Conservation (phyloP, 257 asterid species). For the Buddleja alternifolia region DNA sequence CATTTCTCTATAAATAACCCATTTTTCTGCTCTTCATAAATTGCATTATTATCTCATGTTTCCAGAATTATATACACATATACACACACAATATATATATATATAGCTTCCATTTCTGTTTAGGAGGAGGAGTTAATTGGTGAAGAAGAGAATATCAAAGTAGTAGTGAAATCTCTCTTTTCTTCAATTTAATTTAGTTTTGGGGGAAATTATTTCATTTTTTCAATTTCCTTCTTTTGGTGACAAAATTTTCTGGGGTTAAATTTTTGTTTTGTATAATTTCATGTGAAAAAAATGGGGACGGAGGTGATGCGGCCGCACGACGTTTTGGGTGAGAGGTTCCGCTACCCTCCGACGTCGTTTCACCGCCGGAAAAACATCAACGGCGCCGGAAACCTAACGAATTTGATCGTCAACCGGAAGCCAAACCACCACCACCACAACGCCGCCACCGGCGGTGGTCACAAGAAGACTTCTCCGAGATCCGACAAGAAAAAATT, state of each 20-base stretch:
- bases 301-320: slow-evolving; percentile 53
- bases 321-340: slow-evolving; percentile 38
- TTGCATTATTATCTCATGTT: neutral
- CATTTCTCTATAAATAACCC: slow-evolving; percentile 24
- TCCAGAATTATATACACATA: no score
- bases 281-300: slow-evolving; percentile 35
- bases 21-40: neutral
- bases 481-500: slow-evolving; percentile 41
- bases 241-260: slow-evolving; percentile 21
- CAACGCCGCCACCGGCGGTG: no score
- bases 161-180: no score
- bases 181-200: no score
- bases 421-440: slow-evolving; percentile 28
- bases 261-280: neutral
- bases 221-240: neutral
- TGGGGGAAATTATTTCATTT: no score
- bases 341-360: slow-evolving; percentile 27
- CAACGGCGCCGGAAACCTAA: slow-evolving; percentile 22
- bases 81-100: no score
- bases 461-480: slow-evolving; percentile 37
- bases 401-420: slow-evolving; percentile 32
- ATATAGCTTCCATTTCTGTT: no score
- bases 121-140: no score
- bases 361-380: slow-evolving; percentile 44
- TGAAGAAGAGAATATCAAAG: no score